Conservation (phyloP, 257 asterid genomes). For the Salvia miltiorrhiza region DNA sequence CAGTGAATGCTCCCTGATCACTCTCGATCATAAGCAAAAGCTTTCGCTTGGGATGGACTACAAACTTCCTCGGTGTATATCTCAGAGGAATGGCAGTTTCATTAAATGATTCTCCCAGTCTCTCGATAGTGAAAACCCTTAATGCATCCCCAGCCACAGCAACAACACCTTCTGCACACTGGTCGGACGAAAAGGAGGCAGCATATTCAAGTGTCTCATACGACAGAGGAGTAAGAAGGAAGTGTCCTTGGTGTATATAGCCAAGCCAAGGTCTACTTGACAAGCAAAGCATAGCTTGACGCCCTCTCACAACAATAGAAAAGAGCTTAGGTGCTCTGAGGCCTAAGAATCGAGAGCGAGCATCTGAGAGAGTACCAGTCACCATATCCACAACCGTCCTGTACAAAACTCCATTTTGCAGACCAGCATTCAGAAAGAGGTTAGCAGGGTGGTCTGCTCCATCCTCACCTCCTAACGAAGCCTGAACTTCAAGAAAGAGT, state of each 20-base stretch:
- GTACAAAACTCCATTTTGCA: constrained; percentile 89
- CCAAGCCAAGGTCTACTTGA: constrained; percentile 99
- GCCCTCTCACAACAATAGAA: constrained; percentile 82
- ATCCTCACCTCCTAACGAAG: constrained; percentile 96
- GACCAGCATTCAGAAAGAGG: constrained; percentile 89
- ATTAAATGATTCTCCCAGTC: constrained; percentile 94
- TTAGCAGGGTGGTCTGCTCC: constrained; percentile 99
- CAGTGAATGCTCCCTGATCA: constrained; percentile 94
- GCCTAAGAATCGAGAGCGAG: constrained; percentile 94
- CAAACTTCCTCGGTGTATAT: constrained; percentile 96
- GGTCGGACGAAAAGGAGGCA: constrained; percentile 97
- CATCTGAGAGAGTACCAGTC: constrained; percentile 97
- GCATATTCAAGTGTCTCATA: constrained; percentile 96
- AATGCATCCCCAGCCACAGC: constrained; percentile 99
- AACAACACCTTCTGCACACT: constrained; percentile 99
- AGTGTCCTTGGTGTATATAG: constrained; percentile 96
- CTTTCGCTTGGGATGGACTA: constrained; percentile 81
- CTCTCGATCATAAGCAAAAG: constrained; percentile 84
- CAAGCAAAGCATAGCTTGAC: constrained; percentile 94
- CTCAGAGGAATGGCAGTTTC: constrained; percentile 88
- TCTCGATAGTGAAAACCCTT: constrained; percentile 90
- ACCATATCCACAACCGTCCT: constrained; percentile 99
- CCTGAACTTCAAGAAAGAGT: constrained; percentile 95
- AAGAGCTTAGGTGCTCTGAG: constrained; percentile 95
- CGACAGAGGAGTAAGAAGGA: constrained; percentile 91